Evolutionary conservation across 1,139 yeast genomes (phyloP).

Genomic region (Wickerhamiella infanticola): DNA sequence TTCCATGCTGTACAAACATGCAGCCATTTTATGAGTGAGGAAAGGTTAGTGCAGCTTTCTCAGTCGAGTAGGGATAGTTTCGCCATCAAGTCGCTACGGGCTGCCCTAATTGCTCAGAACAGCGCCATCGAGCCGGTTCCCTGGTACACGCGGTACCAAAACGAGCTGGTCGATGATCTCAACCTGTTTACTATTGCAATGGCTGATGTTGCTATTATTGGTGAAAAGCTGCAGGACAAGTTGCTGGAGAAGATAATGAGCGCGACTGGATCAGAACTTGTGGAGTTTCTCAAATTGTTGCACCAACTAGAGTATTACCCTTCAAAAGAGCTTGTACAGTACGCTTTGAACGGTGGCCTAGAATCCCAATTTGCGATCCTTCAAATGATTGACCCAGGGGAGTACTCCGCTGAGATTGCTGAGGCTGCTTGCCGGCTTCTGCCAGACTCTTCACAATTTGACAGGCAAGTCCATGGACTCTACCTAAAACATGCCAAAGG

Average conservation of each 20-base stretch:
- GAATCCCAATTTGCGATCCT: background rate
- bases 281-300: background rate
- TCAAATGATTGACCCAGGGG: background rate
- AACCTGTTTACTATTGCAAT: background rate
- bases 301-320: background rate
- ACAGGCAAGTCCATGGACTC: background rate
- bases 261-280: background rate
- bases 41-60: background rate
- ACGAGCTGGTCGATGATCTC: background rate
- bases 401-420: background rate
- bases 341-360: background rate
- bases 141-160: constrained; percentile 9
- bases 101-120: constrained; percentile 7
- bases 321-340: background rate
- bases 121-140: constrained; percentile 1
- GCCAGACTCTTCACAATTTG: background rate
- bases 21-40: background rate
- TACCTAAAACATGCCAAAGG: background rate
- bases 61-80: background rate
- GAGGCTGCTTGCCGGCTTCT: background rate
- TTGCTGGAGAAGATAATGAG: background rate
- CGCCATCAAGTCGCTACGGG: background rate
- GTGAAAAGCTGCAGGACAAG: background rate
- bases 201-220: background rate
- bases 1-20: constrained; percentile 7